phyloP scores from a whole-genome alignment of 2,329 filamentous ascomycete species.

The Berkeleyomyces rouxiae region DNA sequence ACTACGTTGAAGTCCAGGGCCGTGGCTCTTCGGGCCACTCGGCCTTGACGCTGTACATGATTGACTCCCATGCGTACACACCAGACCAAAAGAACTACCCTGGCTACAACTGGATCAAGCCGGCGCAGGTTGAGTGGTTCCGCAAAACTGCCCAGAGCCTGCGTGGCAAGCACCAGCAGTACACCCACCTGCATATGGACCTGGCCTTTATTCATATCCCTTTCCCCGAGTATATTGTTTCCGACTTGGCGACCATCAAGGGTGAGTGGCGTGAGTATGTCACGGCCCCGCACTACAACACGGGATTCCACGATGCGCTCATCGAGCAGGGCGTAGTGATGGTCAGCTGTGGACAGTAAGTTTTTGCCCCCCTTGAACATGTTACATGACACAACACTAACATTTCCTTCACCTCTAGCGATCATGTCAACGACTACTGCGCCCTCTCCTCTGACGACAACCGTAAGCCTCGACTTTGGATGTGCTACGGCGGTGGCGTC shows the following conservation, averaged over 20 bases:
- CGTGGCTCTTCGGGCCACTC: conserved; percentile 68
- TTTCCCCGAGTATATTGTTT: conserved; percentile 65
- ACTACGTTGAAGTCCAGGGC: conserved; percentile 77
- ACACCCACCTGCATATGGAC: conserved; percentile 85
- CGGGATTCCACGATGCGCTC: conserved; percentile 80
- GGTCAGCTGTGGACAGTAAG: conserved; percentile 81
- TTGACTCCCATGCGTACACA: conserved; percentile 85
- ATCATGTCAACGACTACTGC: conserved; percentile 96
- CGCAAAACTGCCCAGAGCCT: conserved; percentile 56
- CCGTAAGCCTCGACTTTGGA: conserved; percentile 64
- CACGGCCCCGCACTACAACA: conserved; percentile 79
- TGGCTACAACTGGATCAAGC: conserved; percentile 98
- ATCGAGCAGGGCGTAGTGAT: conserved; percentile 72
- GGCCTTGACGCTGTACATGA: conserved; percentile 81
- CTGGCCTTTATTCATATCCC: conserved; percentile 97
- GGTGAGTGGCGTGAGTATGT: conserved; percentile 69
- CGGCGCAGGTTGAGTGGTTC: conserved; percentile 91
- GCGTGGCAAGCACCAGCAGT: conserved; percentile 63
- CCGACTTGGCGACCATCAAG: conserved; percentile 33
- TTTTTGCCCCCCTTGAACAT: conserved; percentile 17
- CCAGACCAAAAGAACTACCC: conserved; percentile 73
- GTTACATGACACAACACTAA: conserved; percentile 10
- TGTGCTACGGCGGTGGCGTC: conserved; percentile 88
- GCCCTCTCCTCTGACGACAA: conserved; percentile 41
- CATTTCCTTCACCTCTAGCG: conserved; percentile 29